These are phyloP conservation scores for Nakazawaea wickerhamii DNA, from an alignment of 805 yeast species.

Conservation along the genomic window DNA sequence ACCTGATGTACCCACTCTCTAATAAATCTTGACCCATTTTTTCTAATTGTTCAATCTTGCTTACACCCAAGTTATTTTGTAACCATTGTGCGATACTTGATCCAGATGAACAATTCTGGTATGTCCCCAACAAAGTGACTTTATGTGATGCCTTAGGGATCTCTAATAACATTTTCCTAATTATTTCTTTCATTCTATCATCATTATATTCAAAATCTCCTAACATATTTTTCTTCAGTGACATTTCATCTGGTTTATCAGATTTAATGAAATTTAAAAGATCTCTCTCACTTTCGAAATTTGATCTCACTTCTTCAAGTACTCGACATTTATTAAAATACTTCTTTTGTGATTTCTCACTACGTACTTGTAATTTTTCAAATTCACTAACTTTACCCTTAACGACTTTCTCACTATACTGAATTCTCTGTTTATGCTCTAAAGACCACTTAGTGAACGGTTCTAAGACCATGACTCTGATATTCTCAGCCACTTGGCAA, in stretches of 20 bases:
- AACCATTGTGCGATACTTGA: slow-evolving; percentile 57
- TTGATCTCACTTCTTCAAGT: slow-evolving; percentile 58
- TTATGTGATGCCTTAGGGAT: slow-evolving; percentile 51
- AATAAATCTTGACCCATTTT: slow-evolving; percentile 68
- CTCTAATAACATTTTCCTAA: slow-evolving; percentile 37
- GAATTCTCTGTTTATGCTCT: slow-evolving; percentile 65
- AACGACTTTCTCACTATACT: slow-evolving; percentile 51
- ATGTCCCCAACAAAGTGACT: slow-evolving; percentile 67
- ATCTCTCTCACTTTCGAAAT: slow-evolving; percentile 40
- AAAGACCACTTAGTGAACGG: slow-evolving; percentile 75
- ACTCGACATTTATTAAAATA: slow-evolving; percentile 76
- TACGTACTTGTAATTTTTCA: slow-evolving; percentile 38
- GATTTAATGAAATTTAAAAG: slow-evolving; percentile 22
- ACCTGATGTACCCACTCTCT: slow-evolving; percentile 51
- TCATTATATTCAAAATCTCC: slow-evolving; percentile 28
- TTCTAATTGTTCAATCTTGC: slow-evolving; percentile 53
- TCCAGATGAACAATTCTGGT: slow-evolving; percentile 58
- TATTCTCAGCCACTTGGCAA: slow-evolving; percentile 54
- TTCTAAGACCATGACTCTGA: slow-evolving; percentile 52
- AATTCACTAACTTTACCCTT: slow-evolving; percentile 46
- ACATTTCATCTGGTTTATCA: slow-evolving; percentile 9
- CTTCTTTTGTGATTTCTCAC: slow-evolving; percentile 51
- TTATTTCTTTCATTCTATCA: slow-evolving; percentile 32
- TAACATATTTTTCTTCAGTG: slow-evolving; percentile 9
- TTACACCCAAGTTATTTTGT: slow-evolving; percentile 37